Percentiles rank a stretch among this genome's conserved stretches.
These are phyloP conservation scores for Pinus taeda DNA, from an alignment of 75 land plant species.

Conservation along the genomic window DNA sequence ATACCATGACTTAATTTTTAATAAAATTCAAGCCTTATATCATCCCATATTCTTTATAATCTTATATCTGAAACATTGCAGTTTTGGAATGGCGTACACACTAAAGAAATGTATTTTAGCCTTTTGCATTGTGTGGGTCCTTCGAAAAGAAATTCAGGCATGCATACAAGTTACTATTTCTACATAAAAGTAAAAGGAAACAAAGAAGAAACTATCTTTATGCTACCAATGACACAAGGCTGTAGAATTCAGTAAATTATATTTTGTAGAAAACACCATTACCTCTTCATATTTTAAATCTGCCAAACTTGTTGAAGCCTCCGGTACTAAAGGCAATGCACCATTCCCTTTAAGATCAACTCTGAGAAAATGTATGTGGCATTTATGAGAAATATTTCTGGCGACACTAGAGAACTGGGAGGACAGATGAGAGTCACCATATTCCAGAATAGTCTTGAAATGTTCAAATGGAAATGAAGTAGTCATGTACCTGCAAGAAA, in stretches of 20 bases:
- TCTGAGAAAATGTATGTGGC: slow-evolving; percentile 34
- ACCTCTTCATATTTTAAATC: slow-evolving; percentile 16
- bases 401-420: slow-evolving; percentile 18
- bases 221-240: too few species aligned
- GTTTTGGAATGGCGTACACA: not conserved
- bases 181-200: not conserved
- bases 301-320: slow-evolving; percentile 15
- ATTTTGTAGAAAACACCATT: not conserved
- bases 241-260: not conserved
- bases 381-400: slow-evolving; percentile 10
- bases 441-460: slow-evolving; percentile 48
- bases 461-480: slow-evolving; percentile 34
- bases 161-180: not conserved
- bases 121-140: not conserved
- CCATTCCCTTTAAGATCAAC: slow-evolving; percentile 17
- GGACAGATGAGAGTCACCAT: slow-evolving; percentile 43
- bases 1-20: too few species aligned
- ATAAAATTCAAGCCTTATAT: too few species aligned
- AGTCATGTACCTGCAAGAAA: slow-evolving; percentile 30
- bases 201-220: not conserved
- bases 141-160: not conserved
- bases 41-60: too few species aligned
- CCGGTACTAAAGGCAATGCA: slow-evolving; percentile 13
- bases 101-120: not conserved
- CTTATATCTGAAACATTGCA: not conserved